Base-by-base conservation (phyloP, 495 filamentous ascomycete genomes). In the Astrocystis sublimbata region DNA sequence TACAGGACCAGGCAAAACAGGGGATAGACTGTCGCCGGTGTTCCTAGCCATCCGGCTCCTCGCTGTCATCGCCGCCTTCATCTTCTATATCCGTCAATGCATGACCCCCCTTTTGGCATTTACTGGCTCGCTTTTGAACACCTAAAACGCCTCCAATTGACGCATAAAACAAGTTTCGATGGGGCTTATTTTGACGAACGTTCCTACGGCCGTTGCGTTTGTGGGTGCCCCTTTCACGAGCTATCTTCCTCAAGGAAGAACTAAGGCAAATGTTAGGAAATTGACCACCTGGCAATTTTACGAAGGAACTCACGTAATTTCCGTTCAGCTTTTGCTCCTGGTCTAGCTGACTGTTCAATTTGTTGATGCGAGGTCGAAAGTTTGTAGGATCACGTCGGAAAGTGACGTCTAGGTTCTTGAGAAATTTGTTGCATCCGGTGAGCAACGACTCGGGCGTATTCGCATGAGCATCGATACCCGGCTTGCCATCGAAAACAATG, bases 321-420 rank as follows among this genome's bases (percentile, higher is more conserved):
- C 94, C 94, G 65, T 73, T 79, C 68, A 92, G 67, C 85, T 98
- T 98, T 82, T 98, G 94, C 71, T 97, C 94, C 73, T 97, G 92
- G 75, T 98, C 94, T 65, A 97, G 80, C 78, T 98, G 96, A 73
- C 89, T 92, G 74, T 96, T 87, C 68, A 86, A 78, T 85, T 98
- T 98, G 85, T 98, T 98, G 84, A 98, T 98, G 75, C 96, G 90
- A 42, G 96, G 94, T 33, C 94, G 85, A 81, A 86, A 98, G 68
- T 92, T 96, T 77, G 89, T 96, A 61, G 96, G 93, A 73, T 98
- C 96, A 67, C 96, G 92, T 69, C 96, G 91, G 87, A 98, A 98
- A 15, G 94, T 98, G 65, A 98, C 94, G 70, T 98, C 92, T 57
- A 98, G 79, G 73, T 89, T 96, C 84, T 93, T 89, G 71, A 98